Base-by-base conservation (phyloP, 805 yeast genomes). In the Scheffersomyces coipomensis region DNA sequence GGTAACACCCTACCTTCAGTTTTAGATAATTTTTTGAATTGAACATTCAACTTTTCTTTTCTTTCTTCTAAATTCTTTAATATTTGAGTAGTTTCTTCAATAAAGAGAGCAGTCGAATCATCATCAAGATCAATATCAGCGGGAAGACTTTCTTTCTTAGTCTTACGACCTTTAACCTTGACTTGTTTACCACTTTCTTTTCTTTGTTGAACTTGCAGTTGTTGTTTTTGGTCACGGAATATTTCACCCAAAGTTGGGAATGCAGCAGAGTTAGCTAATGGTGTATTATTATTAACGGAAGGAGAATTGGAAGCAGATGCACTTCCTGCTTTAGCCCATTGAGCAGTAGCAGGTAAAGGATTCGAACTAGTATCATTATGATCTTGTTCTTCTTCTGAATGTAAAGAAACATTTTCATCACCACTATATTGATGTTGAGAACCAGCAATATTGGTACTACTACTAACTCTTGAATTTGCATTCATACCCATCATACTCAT, bases 311-410 rank as follows among this genome's bases (percentile, higher is more conserved):
- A 55, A 25, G 58, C 61, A 7, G 61, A 57, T 11, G 45, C 48
- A 11, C 55, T 42, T 26, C 44, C 42, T 18, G 47, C 49, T 42
- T 58, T 61, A 5, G 71, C 69, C 90, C 90, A 83, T 3, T 85
- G 79, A 1, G 84, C 87, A 15, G 88, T 76, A 1, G 84, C 75
- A 7, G 93, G 93, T 37, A 86, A 70, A 3, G 81, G 75, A 3
- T 78, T 73, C 4, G 60, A 64, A 25, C 56, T 60, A n/a, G 40
- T 47, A 10, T 33, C 37, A 33, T 26, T 42, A 26, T 31, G 39
- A 15, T 33, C 37, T 30, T 53, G 46, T 12, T n/a, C 35, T 34
- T 25, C 35, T 23, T 30, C 38, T 19, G 37, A 17, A 34, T 48
- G 49, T 16, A 39, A 40, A 18, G 18, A 33, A 17, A 43, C 47